Percentiles rank a stretch among this genome's conserved stretches.
Conservation (phyloP, 352 stramenopile genomes). For the Phytophthora crassamura region DNA sequence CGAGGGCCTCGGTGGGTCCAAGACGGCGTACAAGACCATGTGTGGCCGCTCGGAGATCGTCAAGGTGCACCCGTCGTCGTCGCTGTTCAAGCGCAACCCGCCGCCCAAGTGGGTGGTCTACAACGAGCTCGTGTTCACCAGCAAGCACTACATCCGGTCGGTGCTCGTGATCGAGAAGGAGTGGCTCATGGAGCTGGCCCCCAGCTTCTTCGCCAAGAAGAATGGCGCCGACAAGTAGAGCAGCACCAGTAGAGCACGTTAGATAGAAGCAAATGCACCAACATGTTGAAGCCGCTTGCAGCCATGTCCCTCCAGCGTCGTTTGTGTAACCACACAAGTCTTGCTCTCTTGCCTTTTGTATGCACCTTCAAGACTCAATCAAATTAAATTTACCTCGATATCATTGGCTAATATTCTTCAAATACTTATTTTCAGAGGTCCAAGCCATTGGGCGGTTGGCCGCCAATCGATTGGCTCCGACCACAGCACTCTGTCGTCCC, state of each 20-base stretch:
- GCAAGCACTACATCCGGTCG: slow-evolving; percentile 91
- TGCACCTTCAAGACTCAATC: slow-evolving; percentile 21
- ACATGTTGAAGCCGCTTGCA: slow-evolving; percentile 20
- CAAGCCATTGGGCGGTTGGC: slow-evolving; percentile 46
- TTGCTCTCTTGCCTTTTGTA: slow-evolving; percentile 38
- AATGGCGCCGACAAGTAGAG: slow-evolving; percentile 30
- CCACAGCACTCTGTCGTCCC: slow-evolving; percentile 18
- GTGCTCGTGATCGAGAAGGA: slow-evolving; percentile 91
- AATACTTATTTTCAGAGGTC: slow-evolving; percentile 39
- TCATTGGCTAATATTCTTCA: slow-evolving; percentile 11
- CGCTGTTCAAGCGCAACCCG: slow-evolving; percentile 89
- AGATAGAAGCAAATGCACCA: neutral
- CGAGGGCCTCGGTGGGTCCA: slow-evolving; percentile 70
- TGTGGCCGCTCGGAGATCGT: slow-evolving; percentile 82
- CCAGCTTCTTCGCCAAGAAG: slow-evolving; percentile 85
- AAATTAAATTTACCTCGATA: slow-evolving; percentile 14
- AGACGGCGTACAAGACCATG: slow-evolving; percentile 90
- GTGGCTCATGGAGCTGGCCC: slow-evolving; percentile 87
- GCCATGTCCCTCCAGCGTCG: slow-evolving; percentile 14
- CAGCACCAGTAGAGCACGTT: slow-evolving; percentile 1
- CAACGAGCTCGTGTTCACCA: slow-evolving; percentile 92
- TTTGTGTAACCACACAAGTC: slow-evolving; percentile 7
- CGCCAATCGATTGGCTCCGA: slow-evolving; percentile 80
- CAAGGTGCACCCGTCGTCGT: slow-evolving; percentile 90
- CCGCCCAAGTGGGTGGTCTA: slow-evolving; percentile 88